These are phyloP conservation scores for Paracamarosporium sp. DNA, from an alignment of 2,329 filamentous ascomycete genomes.

Conservation along the genomic window DNA sequence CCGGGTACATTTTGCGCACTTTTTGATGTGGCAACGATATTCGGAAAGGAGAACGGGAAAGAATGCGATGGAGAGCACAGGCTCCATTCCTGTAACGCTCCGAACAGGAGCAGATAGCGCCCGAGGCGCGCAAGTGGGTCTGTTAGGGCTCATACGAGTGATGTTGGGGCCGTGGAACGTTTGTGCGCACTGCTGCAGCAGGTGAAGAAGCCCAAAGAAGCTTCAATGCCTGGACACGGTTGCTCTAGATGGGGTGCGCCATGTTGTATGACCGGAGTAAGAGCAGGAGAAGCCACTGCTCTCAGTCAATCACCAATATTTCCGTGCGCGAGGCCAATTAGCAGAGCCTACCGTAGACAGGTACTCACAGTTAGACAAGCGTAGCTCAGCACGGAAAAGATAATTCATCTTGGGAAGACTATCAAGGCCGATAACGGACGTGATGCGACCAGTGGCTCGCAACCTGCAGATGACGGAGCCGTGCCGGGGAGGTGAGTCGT, in stretches of 20 bases:
- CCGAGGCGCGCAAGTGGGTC: constrained; percentile 5
- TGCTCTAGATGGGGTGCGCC: not conserved
- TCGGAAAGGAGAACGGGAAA: not conserved
- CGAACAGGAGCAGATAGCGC: not conserved
- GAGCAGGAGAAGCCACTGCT: no score
- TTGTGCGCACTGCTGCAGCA: not conserved
- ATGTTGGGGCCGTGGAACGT: constrained; percentile 3
- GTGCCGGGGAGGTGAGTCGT: no score
- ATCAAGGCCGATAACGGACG: not conserved
- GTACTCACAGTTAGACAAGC: not conserved
- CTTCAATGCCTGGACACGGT: not conserved
- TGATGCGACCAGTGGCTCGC: not conserved
- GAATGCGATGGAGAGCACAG: not conserved
- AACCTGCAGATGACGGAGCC: no score
- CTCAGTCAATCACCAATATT: not conserved
- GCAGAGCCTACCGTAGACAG: not conserved
- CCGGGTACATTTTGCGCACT: not conserved
- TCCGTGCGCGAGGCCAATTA: not conserved
- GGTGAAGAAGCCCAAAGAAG: not conserved
- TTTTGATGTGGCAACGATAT: not conserved
- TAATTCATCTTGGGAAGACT: not conserved
- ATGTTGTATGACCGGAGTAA: not conserved
- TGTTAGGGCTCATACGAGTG: not conserved
- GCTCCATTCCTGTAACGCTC: not conserved
- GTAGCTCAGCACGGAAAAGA: not conserved